Evolutionary conservation across 352 stramenopile genomes (phyloP).

Genomic region (Plasmopara muralis): DNA sequence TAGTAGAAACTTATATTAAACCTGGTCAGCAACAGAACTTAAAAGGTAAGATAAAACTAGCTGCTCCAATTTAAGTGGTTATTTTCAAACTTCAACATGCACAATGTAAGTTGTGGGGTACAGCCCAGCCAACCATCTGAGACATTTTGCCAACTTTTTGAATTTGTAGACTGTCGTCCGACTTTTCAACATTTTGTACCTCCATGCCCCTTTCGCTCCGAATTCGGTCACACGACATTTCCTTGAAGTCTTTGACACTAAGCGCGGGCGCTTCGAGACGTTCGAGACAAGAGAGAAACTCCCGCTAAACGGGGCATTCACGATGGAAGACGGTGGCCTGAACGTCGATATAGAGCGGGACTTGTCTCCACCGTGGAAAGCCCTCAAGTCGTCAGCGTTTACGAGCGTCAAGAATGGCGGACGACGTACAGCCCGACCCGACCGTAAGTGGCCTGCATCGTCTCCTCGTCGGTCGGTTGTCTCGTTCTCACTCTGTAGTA

Average conservation of each 20-base stretch:
- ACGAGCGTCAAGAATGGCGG: constrained; percentile 12
- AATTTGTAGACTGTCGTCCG: neutral
- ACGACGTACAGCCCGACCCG: constrained; percentile 8
- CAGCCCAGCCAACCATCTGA: too few species aligned
- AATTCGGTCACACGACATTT: constrained; percentile 1
- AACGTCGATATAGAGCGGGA: constrained; percentile 5
- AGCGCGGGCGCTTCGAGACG: constrained; percentile 1
- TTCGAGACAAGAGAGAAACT: neutral
- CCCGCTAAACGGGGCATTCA: neutral
- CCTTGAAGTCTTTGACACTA: neutral
- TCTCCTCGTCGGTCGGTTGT: neutral
- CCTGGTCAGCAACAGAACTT: too few species aligned
- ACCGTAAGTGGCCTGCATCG: constrained; percentile 15
- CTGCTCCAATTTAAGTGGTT: too few species aligned
- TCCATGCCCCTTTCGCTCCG: neutral
- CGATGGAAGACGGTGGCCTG: constrained; percentile 8
- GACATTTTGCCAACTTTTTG: neutral
- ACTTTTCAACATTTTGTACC: neutral
- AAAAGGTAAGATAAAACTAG: too few species aligned
- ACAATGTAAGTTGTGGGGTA: too few species aligned
- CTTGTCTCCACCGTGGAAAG: constrained; percentile 16
- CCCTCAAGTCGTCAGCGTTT: constrained; percentile 17
- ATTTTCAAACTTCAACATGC: too few species aligned
- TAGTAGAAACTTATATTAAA: too few species aligned
- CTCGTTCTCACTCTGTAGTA: neutral